Percentiles rank a stretch among this genome's conserved stretches.
Evolutionary conservation across 768 basidiomycete genomes (phyloP).

Genomic region (Gelatoporia subvermispora): DNA sequence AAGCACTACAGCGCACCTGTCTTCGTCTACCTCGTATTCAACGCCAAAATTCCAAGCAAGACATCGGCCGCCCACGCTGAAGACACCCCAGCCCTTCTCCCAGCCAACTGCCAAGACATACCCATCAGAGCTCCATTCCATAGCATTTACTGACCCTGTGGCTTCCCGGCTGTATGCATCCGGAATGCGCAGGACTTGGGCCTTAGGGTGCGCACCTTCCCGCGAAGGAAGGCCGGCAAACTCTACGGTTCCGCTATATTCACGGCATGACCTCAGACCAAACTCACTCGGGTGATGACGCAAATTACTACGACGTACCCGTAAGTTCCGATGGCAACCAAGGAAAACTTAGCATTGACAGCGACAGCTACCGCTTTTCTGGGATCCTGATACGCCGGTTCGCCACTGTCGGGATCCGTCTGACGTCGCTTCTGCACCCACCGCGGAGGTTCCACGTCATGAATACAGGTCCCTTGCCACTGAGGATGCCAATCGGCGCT

Average conservation of each 20-base stretch:
- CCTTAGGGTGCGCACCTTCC: slow-evolving; percentile 50
- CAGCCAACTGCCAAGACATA: slow-evolving; percentile 93
- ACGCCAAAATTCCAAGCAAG: slow-evolving; percentile 73
- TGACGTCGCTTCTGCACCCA: slow-evolving; percentile 77
- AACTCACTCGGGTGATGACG: too few species aligned
- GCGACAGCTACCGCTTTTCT: slow-evolving; percentile 60
- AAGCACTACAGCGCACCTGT: slow-evolving; percentile 31
- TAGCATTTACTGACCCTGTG: slow-evolving; percentile 56
- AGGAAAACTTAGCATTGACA: slow-evolving; percentile 75
- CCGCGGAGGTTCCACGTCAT: slow-evolving; percentile 66
- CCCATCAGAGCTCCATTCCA: slow-evolving; percentile 95
- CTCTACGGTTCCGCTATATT: slow-evolving; percentile 57
- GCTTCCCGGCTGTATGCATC: slow-evolving; percentile 49
- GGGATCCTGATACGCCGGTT: slow-evolving; percentile 54
- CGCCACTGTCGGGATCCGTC: slow-evolving; percentile 42
- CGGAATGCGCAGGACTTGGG: slow-evolving; percentile 59
- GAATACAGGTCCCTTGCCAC: slow-evolving; percentile 81
- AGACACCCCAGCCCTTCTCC: slow-evolving; percentile 85
- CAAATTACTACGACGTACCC: slow-evolving; percentile 41
- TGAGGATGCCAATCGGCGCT: slow-evolving; percentile 5
- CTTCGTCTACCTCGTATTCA: slow-evolving; percentile 55
- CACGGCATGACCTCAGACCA: neutral
- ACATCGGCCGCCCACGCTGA: slow-evolving; percentile 86
- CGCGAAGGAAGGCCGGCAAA: slow-evolving; percentile 66
- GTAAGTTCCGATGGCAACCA: slow-evolving; percentile 74